Base-by-base conservation (phyloP, 2,329 filamentous ascomycete species). In the Diaporthe batatas region DNA sequence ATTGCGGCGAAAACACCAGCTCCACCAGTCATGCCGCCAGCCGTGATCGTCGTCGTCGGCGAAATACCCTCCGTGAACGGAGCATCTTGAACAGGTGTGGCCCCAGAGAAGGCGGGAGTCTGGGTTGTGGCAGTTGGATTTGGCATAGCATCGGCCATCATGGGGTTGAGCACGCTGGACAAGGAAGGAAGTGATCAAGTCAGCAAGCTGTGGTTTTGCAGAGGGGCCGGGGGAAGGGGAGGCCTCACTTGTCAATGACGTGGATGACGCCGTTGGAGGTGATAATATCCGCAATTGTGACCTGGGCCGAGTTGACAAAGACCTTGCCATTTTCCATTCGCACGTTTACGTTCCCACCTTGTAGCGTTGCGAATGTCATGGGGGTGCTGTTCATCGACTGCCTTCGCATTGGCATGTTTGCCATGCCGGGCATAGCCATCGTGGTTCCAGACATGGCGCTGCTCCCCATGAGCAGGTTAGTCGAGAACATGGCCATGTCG, bases 401-500 rank as follows among this genome's bases (percentile, higher is more conserved):
- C 55, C 53, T 58, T 12, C 47, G 23, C 51, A 59, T 70, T 2
- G 39, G 21, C 68, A 49, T 70, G 5, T 42, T 32, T 18, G 18
- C 55, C 51, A 42, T 70, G 3, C 57, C 94, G 3, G 96, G 96
- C 18, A 67, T 53, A 5, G 62, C 62, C 44, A 65, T 65, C 21
- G 92, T 96, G 16, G 96, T 99, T 76, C 91, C 98, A 18, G 62
- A 51, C 44, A 47, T 62, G 3, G 59, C 29, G 12, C 23, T 36
- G 32, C 47, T n/a, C 2, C 62, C 62, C 62, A 67, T 67, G 59
- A 90, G 95, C 49, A 94, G 98, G 64, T 92, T 91, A 76, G 88
- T 98, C 53, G 89, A 88, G 62, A 94, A 98, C 82, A 99, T 99
- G 78, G 94, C 98, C 72, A 98, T 39, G 76, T 73, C 54, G 21